These are phyloP conservation scores for Acacia crassicarpa DNA, from an alignment of 306 rosid genomes.

Conservation along the genomic window DNA sequence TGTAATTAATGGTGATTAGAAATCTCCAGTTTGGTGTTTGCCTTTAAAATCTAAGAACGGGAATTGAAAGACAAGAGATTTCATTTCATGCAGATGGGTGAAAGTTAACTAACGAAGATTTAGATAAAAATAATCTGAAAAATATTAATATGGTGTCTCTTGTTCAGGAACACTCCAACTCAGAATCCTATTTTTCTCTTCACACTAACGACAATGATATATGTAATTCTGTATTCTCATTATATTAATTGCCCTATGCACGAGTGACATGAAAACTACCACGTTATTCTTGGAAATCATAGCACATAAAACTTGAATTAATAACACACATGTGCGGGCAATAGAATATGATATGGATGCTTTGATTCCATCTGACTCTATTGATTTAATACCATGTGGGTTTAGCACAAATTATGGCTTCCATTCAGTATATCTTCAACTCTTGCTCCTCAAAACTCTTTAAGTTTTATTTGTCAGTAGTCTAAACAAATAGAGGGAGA, in stretches of 20 bases:
- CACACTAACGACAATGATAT: not conserved
- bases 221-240: not conserved
- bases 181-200: not conserved
- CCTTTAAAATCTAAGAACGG: not conserved
- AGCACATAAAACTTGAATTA: not conserved
- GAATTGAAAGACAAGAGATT: not conserved
- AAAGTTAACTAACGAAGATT: not conserved
- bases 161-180: conserved; percentile 4
- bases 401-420: not conserved
- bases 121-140: not conserved
- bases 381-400: not conserved
- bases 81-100: not conserved
- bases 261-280: not conserved
- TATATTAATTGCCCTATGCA: not conserved
- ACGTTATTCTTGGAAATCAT: not conserved
- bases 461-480: too few relatives aligned
- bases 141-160: not conserved
- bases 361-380: not conserved
- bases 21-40: not conserved
- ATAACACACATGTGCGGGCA: not conserved
- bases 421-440: not conserved
- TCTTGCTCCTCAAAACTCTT: not conserved
- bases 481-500: too few relatives aligned
- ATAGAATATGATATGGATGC: not conserved
- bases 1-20: too few relatives aligned